Conservation (phyloP, 2,329 filamentous ascomycete genomes). For the Microascus cirrosus region DNA sequence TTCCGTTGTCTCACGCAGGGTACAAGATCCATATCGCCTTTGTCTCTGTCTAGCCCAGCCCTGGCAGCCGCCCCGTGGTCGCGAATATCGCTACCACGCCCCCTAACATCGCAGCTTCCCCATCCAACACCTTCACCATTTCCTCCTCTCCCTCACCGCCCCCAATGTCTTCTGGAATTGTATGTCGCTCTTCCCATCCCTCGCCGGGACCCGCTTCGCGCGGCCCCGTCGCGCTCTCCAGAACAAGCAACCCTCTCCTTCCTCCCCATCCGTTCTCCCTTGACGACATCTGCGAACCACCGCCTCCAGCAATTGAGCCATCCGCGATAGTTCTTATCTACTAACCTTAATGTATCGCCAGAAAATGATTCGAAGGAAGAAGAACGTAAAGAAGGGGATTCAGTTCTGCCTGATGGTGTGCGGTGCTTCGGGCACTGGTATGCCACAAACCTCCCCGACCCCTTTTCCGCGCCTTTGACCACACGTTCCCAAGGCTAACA, state of each 20-base stretch:
- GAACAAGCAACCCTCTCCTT: background rate
- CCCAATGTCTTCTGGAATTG: constrained; percentile 21
- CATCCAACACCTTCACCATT: background rate
- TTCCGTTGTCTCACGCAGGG: background rate
- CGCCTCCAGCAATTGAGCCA: background rate
- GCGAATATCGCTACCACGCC: background rate
- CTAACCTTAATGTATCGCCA: constrained; percentile 23
- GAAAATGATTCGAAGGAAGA: constrained; percentile 99
- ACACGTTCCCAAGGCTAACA: constrained; percentile 1
- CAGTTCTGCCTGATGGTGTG: constrained; percentile 99
- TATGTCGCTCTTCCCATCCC: constrained; percentile 12
- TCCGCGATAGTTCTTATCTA: background rate
- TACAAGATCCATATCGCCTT: background rate
- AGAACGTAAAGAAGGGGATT: constrained; percentile 99
- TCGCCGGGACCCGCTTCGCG: background rate
- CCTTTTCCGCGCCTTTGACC: background rate
- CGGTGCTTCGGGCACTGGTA: constrained; percentile 96
- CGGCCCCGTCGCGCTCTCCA: background rate
- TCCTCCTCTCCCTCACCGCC: background rate
- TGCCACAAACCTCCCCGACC: constrained; percentile 18
- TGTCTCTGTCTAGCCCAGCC: background rate
- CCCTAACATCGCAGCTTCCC: background rate
- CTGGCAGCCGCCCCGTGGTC: background rate
- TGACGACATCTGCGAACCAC: background rate
- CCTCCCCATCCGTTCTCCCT: background rate